A percentile compares a stretch with the other conserved stretches of the same genome.
These are phyloP conservation scores for Panaeolus papilionaceus DNA, from an alignment of 768 basidiomycete species.

Conservation along the genomic window DNA sequence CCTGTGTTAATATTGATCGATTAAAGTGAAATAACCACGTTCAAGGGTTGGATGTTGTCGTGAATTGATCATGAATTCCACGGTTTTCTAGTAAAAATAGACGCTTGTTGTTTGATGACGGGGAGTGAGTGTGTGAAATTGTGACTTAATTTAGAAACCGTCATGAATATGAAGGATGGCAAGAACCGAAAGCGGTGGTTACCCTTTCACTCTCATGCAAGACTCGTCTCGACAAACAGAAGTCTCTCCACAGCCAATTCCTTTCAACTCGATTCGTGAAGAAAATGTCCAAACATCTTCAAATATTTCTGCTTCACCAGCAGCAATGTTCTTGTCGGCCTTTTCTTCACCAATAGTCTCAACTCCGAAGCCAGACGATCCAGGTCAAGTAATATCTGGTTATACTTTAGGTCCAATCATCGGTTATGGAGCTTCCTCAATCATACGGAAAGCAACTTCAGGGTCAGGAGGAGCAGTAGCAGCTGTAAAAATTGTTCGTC, in stretches of 20 bases:
- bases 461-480: slow-evolving; percentile 64
- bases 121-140: neutral
- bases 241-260: slow-evolving; percentile 28
- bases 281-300: slow-evolving; percentile 13
- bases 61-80: neutral
- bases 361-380: slow-evolving; percentile 59
- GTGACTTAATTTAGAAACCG: neutral
- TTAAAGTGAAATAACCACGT: neutral
- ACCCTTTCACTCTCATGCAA: slow-evolving; percentile 13
- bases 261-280: neutral
- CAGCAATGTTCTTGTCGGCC: slow-evolving; percentile 71
- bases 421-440: slow-evolving; percentile 83
- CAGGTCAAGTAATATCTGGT: slow-evolving; percentile 70
- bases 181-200: neutral
- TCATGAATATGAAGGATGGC: neutral
- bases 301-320: slow-evolving; percentile 58
- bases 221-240: slow-evolving; percentile 39
- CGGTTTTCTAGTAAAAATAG: slow-evolving; percentile 6
- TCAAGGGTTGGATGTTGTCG: no score
- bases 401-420: slow-evolving; percentile 81
- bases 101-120: neutral
- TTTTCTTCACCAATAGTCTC: slow-evolving; percentile 54
- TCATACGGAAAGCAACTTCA: slow-evolving; percentile 72
- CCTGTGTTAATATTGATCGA: neutral
- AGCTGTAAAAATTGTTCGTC: slow-evolving; percentile 85